Evolutionary conservation across 1,139 yeast genomes (phyloP).

Genomic region (Geotrichum reessii): DNA sequence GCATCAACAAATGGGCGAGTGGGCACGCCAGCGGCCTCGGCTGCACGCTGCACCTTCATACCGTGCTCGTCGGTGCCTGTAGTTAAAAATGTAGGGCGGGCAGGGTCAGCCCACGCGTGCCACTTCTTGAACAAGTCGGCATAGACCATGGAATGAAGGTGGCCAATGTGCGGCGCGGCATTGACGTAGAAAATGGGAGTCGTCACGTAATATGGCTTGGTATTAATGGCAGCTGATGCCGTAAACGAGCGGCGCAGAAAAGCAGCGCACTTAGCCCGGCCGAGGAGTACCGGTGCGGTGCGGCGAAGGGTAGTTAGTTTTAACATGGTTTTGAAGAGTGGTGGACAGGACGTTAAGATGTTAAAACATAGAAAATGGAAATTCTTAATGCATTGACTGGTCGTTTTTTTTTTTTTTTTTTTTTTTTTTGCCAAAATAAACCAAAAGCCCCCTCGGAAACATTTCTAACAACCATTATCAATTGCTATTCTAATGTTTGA

Average conservation of each 20-base stretch:
- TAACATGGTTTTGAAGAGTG: neutral
- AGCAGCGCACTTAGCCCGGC: neutral
- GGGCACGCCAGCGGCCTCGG: conserved; percentile 49
- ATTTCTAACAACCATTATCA: no score
- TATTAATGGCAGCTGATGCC: neutral
- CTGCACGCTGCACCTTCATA: conserved; percentile 73
- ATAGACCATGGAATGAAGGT: conserved; percentile 78
- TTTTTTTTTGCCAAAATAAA: neutral
- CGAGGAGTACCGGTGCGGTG: neutral
- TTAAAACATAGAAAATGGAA: neutral
- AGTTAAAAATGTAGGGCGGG: conserved; percentile 50
- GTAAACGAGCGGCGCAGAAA: neutral
- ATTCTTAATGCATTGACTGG: neutral
- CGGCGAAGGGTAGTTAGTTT: neutral
- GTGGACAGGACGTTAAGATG: neutral
- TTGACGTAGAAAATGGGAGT: conserved; percentile 96
- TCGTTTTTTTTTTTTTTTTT: neutral
- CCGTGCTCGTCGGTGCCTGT: conserved; percentile 99
- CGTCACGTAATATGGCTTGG: conserved; percentile 51
- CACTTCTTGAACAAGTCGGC: conserved; percentile 77
- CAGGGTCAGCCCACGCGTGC: conserved; percentile 45
- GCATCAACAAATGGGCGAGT: conserved; percentile 72
- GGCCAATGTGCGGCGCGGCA: conserved; percentile 94
- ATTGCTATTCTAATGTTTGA: neutral
- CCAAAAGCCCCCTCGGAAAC: no score